These are phyloP conservation scores for Wickerhamomyces ciferrii DNA, from an alignment of 805 yeast species.

Conservation along the genomic window DNA sequence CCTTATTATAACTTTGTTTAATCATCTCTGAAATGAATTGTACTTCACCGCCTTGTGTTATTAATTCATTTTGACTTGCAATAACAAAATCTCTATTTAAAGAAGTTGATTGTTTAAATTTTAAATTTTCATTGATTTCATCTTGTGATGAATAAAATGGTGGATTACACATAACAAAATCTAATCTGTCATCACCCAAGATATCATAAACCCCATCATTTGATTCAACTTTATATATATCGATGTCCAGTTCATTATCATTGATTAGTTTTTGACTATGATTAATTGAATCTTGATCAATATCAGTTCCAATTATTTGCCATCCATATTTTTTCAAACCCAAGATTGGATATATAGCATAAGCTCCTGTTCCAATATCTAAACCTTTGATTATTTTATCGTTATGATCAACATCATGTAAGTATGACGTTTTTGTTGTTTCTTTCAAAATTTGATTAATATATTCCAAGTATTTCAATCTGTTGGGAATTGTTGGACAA, in stretches of 20 bases:
- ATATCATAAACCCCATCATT: slow-evolving; percentile 11
- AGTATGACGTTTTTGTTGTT: no score
- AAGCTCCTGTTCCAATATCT: slow-evolving; percentile 48
- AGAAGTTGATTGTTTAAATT: slow-evolving; percentile 21
- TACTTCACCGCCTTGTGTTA: slow-evolving; percentile 42
- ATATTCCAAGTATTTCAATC: slow-evolving; percentile 8
- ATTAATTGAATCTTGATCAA: slow-evolving; percentile 28
- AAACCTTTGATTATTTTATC: slow-evolving; percentile 19
- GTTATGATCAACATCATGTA: not conserved
- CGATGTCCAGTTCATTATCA: slow-evolving; percentile 19
- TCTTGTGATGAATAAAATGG: slow-evolving; percentile 38
- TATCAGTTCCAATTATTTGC: slow-evolving; percentile 38
- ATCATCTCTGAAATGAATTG: slow-evolving; percentile 32
- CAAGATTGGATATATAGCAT: slow-evolving; percentile 41
- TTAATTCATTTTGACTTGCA: slow-evolving; percentile 33
- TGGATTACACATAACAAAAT: slow-evolving; percentile 45
- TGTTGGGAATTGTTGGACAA: slow-evolving; percentile 16
- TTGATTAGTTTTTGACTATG: slow-evolving; percentile 23
- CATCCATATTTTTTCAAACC: slow-evolving; percentile 22
- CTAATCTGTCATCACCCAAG: slow-evolving; percentile 2
- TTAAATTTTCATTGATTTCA: slow-evolving; percentile 24
- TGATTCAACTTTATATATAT: slow-evolving; percentile 6
- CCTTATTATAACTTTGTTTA: slow-evolving; percentile 21
- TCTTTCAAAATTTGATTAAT: slow-evolving; percentile 7
- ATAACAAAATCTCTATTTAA: slow-evolving; percentile 18